phyloP scores from a whole-genome alignment of 1,139 yeast genomes.

The Yamadazyma siamensis region DNA sequence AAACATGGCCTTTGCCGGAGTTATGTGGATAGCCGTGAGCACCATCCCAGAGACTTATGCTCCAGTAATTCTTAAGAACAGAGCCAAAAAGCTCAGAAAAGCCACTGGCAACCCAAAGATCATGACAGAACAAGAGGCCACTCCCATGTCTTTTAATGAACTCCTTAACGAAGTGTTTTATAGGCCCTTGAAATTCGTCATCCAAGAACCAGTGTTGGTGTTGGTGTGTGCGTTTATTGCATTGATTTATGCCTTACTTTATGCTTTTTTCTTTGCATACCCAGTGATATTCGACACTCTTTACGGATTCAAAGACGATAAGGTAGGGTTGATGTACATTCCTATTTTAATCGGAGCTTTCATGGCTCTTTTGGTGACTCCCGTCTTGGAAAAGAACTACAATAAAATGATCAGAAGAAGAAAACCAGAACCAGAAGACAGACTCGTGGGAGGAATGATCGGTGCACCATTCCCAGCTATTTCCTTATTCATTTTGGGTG shows the following conservation, averaged over 20 bases:
- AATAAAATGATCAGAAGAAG: slow-evolving; percentile 50
- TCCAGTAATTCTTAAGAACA: slow-evolving; percentile 73
- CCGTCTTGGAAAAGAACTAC: slow-evolving; percentile 64
- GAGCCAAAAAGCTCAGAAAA: slow-evolving; percentile 68
- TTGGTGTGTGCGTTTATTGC: slow-evolving; percentile 83
- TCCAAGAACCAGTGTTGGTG: slow-evolving; percentile 81
- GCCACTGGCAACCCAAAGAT: slow-evolving; percentile 79
- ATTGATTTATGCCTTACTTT: slow-evolving; percentile 78
- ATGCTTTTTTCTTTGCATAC: slow-evolving; percentile 90
- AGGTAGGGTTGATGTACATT: slow-evolving; percentile 77
- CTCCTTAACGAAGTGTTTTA: slow-evolving; percentile 63
- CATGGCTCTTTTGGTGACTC: slow-evolving; percentile 69
- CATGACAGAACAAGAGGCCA: slow-evolving; percentile 90
- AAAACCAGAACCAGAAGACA: slow-evolving; percentile 80
- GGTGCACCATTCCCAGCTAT: slow-evolving; percentile 90
- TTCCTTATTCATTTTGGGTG: slow-evolving; percentile 84
- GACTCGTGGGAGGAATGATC: slow-evolving; percentile 82
- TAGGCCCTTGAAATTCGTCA: slow-evolving; percentile 71
- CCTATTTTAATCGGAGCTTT: slow-evolving; percentile 86
- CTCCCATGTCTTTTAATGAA: slow-evolving; percentile 63
- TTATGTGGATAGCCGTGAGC: slow-evolving; percentile 64
- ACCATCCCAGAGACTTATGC: slow-evolving; percentile 87
- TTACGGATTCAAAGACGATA: slow-evolving; percentile 65
- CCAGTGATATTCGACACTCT: slow-evolving; percentile 70
- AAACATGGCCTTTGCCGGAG: slow-evolving; percentile 87